Conservation (phyloP, 1,284 basidiomycete genomes). For the Malassezia caprae region DNA sequence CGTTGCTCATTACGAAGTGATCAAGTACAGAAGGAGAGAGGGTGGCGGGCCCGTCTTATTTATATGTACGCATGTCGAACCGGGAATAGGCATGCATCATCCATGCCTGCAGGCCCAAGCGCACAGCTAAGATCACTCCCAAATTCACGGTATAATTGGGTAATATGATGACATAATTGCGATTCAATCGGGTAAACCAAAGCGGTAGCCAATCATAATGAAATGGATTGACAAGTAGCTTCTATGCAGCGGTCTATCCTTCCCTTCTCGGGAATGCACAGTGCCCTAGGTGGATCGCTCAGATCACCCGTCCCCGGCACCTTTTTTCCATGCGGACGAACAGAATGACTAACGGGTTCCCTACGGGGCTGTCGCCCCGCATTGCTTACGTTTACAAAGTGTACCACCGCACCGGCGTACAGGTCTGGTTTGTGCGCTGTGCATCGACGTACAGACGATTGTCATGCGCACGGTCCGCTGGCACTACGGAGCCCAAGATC, state of each 20-base stretch:
- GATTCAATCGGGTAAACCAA: slow-evolving; percentile 6
- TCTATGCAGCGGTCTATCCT: slow-evolving; percentile 6
- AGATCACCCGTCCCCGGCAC: background rate
- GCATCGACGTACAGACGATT: background rate
- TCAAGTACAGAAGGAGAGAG: background rate
- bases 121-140: background rate
- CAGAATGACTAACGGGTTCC: background rate
- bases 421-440: background rate
- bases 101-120: slow-evolving; percentile 2
- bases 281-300: background rate
- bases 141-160: background rate
- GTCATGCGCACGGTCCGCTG: background rate
- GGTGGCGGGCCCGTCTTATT: background rate
- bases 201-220: background rate
- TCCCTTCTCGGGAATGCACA: background rate
- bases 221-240: background rate
- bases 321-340: background rate
- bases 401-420: background rate
- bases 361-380: background rate
- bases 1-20: slow-evolving; percentile 15
- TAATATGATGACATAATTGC: background rate
- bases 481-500: background rate
- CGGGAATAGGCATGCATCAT: slow-evolving; percentile 4
- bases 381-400: background rate
- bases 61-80: background rate